Conservation (phyloP, 441 rosid genomes). For the Macaranga tanarius region DNA sequence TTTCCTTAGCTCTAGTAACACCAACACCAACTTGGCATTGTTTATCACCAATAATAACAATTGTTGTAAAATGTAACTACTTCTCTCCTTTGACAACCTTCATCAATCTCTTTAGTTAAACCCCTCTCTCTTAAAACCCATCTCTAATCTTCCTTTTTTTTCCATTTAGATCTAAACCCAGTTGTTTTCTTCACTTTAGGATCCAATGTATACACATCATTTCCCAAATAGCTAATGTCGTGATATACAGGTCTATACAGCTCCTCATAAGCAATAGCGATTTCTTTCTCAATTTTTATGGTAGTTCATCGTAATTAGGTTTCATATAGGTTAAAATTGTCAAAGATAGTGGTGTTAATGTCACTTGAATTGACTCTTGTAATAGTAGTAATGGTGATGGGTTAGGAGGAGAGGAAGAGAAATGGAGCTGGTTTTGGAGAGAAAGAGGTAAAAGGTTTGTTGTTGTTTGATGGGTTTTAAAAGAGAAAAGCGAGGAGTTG, state of each 20-base stretch:
- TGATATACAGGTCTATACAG: conserved; percentile 75
- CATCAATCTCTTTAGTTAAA: conserved; percentile 78
- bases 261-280: conserved; percentile 75
- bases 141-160: conserved; percentile 70
- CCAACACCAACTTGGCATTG: conserved; percentile 84
- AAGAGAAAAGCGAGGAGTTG: conserved; percentile 20
- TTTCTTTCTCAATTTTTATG: conserved; percentile 67
- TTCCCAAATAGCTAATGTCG: conserved; percentile 60
- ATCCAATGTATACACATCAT: conserved; percentile 66
- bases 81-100: conserved; percentile 95
- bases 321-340: conserved; percentile 35
- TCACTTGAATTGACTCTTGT: conserved; percentile 35
- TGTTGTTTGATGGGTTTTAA: conserved; percentile 27
- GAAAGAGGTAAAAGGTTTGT: conserved; percentile 13
- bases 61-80: conserved; percentile 69
- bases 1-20: conserved; percentile 86
- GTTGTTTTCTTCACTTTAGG: conserved; percentile 49
- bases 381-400: conserved; percentile 1
- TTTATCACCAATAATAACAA: conserved; percentile 88
- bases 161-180: conserved; percentile 45
- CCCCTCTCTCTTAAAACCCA: conserved; percentile 85
- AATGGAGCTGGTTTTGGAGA: conserved; percentile 18
- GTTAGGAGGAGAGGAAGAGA: conserved; percentile 25
- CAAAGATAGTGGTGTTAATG: conserved; percentile 56
- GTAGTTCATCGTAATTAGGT: conserved; percentile 72